Evolutionary conservation across 2,329 filamentous ascomycete species (phyloP), one percentile per base, ranked within the genome.

Genomic region (Chaetoscypha palmicola): DNA sequence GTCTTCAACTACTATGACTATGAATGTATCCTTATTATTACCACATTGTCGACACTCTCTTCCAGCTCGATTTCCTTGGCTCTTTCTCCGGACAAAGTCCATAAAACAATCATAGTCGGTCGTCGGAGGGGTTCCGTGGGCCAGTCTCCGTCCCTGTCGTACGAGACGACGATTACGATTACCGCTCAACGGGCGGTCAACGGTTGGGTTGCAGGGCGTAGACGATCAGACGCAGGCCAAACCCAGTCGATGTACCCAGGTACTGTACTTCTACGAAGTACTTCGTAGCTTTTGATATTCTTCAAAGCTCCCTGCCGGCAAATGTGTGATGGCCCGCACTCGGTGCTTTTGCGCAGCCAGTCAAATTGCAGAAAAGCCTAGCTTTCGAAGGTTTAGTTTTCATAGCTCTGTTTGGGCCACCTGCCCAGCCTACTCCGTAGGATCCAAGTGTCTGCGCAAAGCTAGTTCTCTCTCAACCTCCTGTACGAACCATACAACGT

Each of bases 171-270:
- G 8, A 33, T 24, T 38, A 23, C 36, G 21, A 5, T 22, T 14
- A 5, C 36, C 16, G 14, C 24, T 28, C 24, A 16, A 16, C 14
- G 5, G 7, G 7, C 30, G 30, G 30, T 7, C 5, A 37, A 17
- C 16, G 20, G 17, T 16, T 10, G 21, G 17, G 23, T 36, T 38
- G 42, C 17, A 41, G 32, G 9, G 36, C 19, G 16, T 11, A 37
- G 46, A 32, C 46, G 46, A 48, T 45, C 46, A 45, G 37, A 48
- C 37, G 36, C 41, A 37, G 21, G 31, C 30, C 39, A 37, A 44
- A 39, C 22, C 32, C 19, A 41, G 38, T 17, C 8, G 11, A 42
- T 11, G 14, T 19, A 12, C 9, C 8, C 3, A 5, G 4, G 26
- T 23, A 23, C 20, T 23, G 17, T 23, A 14, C 2, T 16, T 3